Base-by-base conservation (phyloP, 1,139 yeast species). In the Kodamaea sp. region DNA sequence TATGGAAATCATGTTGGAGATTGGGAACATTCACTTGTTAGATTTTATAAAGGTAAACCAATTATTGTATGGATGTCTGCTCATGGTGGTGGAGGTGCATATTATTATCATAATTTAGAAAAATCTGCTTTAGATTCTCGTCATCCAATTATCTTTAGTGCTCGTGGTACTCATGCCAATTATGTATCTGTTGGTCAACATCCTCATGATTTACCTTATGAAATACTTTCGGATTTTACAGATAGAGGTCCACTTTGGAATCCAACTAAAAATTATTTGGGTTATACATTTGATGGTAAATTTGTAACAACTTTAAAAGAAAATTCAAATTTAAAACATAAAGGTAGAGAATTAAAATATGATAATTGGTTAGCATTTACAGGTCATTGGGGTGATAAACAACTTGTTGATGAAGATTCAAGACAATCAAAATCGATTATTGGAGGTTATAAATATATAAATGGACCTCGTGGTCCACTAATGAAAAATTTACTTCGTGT, bases 31-130 rank as follows among this genome's bases (percentile, higher is more conserved):
- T 81, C 95, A 3, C 65, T 92, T 31, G 94, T 89, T 8, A 69
- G 98, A 27, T 92, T 86, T 58, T 76, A 81, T 50, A 75, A 84
- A 4, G 96, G 96, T 0, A 65, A 72, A 44, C 97, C 98, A 0
- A 72, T 81, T n/a, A 76, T 84, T 42, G 80, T 90, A n/a, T 92
- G 97, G 97, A 86, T 92, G 95, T 84, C 95, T 25, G 97, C 97
- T 1, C 98, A 92, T 62, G 96, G 97, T 1, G 97, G 97, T 8
- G 98, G 98, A 4, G 84, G 90, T 20, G 97, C 96, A 0, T 92
- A 84, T 58, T 73, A 74, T 48, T 90, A 81, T 57, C 70, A 76
- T 23, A 84, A 88, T 24, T 64, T 89, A 45, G 96, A 89, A 54
- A 85, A 84, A 54, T 74, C 75, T 41, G 79, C 77, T 38, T 46